Evolutionary conservation across 2,329 filamentous ascomycete genomes (phyloP).

Genomic region (Lasiodiplodia sp.): DNA sequence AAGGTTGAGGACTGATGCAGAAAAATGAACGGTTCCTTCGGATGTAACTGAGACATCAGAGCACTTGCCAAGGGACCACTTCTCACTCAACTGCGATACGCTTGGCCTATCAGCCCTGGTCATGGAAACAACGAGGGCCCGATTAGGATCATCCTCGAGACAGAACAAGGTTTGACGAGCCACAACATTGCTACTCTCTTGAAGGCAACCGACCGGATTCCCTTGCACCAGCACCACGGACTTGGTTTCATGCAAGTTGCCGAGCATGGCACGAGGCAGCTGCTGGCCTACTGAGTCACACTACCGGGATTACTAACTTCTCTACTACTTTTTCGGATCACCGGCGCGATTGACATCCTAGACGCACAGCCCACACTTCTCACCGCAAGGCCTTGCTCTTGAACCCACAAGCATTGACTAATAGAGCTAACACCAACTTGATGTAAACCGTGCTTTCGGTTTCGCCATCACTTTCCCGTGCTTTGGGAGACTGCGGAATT

Average conservation of each 20-base stretch:
- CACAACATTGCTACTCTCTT: too few species aligned
- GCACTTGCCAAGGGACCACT: too few species aligned
- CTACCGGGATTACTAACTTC: background rate
- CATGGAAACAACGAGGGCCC: too few species aligned
- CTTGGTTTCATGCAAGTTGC: too few species aligned
- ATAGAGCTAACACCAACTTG: background rate
- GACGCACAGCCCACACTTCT: background rate
- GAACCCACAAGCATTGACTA: background rate
- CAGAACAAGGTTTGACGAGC: too few species aligned
- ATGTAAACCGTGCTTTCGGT: background rate
- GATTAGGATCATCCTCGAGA: too few species aligned
- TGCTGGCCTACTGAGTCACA: background rate
- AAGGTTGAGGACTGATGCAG: background rate
- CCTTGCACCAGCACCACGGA: too few species aligned
- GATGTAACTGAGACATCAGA: too few species aligned
- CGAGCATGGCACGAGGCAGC: too few species aligned
- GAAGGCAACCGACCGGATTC: too few species aligned
- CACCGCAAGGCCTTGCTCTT: background rate
- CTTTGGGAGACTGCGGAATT: background rate
- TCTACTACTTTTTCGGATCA: background rate
- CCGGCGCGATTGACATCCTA: background rate
- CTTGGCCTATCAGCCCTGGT: background rate
- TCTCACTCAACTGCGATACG: too few species aligned
- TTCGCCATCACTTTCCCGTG: background rate
- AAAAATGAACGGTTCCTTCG: background rate